Percentiles rank a stretch among this genome's conserved stretches.
Evolutionary conservation across 2,329 filamentous ascomycete genomes (phyloP).

Genomic region (Sporothrix protearum): DNA sequence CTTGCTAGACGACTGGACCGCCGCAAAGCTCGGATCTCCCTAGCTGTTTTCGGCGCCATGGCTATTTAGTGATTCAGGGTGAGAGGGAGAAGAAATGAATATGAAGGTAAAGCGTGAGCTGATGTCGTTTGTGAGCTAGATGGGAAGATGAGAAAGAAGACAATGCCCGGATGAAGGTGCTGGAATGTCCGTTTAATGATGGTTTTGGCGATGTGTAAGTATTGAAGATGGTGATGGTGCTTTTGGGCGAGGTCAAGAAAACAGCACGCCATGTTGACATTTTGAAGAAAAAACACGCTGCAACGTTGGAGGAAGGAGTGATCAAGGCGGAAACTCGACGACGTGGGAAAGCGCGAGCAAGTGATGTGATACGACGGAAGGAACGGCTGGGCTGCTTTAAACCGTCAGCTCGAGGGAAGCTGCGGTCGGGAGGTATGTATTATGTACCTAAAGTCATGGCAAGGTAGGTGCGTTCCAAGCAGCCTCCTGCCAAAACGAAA

Average conservation of each 20-base stretch:
- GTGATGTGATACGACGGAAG: neutral
- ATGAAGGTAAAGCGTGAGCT: neutral
- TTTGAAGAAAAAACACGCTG: neutral
- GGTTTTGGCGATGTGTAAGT: neutral
- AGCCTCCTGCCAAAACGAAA: neutral
- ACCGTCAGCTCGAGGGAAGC: conserved; percentile 1
- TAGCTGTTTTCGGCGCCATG: neutral
- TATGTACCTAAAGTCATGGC: neutral
- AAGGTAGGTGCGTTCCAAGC: conserved; percentile 3
- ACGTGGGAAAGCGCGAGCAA: neutral
- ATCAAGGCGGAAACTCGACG: neutral
- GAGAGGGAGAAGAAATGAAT: neutral
- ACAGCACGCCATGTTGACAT: neutral
- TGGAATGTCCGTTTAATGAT: neutral
- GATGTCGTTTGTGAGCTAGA: no score
- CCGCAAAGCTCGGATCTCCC: neutral
- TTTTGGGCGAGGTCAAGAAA: neutral
- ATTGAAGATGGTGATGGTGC: neutral
- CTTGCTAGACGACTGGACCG: neutral
- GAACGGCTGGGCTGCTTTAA: neutral
- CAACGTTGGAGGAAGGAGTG: neutral
- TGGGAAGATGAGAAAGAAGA: neutral
- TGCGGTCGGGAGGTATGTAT: neutral
- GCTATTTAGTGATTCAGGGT: no score
- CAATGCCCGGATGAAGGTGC: neutral